These are phyloP conservation scores for Didymella sp. DNA, from an alignment of 2,329 filamentous ascomycete species.

Conservation along the genomic window DNA sequence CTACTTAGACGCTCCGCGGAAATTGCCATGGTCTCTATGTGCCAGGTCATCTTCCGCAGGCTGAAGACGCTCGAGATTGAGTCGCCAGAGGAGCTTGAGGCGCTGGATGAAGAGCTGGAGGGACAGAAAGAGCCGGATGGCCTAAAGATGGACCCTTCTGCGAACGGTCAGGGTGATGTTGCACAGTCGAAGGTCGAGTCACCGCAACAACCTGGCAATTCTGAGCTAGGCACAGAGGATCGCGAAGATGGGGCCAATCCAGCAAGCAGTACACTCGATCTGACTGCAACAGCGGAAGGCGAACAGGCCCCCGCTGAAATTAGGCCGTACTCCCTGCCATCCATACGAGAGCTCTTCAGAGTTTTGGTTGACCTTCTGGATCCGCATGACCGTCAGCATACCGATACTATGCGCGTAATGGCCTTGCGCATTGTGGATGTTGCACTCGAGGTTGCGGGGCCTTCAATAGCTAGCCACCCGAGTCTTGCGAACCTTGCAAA, in stretches of 20 bases:
- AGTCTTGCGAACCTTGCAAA: slow-evolving; percentile 86
- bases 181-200: slow-evolving; percentile 46
- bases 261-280: slow-evolving; percentile 54
- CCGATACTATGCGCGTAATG: slow-evolving; percentile 96
- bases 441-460: slow-evolving; percentile 92
- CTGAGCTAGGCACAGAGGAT: slow-evolving; percentile 46
- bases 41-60: slow-evolving; percentile 95
- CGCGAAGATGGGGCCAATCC: slow-evolving; percentile 48
- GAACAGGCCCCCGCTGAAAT: slow-evolving; percentile 64
- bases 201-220: slow-evolving; percentile 40
- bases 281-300: slow-evolving; percentile 49
- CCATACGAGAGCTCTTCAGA: slow-evolving; percentile 91
- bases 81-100: slow-evolving; percentile 69
- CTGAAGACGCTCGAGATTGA: slow-evolving; percentile 86
- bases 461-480: slow-evolving; percentile 91
- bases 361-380: slow-evolving; percentile 93
- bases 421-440: slow-evolving; percentile 96
- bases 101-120: slow-evolving; percentile 70
- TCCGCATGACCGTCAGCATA: slow-evolving; percentile 89
- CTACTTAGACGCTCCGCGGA: slow-evolving; percentile 90
- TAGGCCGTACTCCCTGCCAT: slow-evolving; percentile 90
- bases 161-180: slow-evolving; percentile 66
- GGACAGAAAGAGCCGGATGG: slow-evolving; percentile 69
- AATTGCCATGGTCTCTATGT: slow-evolving; percentile 98
- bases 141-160: slow-evolving; percentile 83